phyloP scores from a whole-genome alignment of 2,329 filamentous ascomycete species.

The Penicillium sp. region DNA sequence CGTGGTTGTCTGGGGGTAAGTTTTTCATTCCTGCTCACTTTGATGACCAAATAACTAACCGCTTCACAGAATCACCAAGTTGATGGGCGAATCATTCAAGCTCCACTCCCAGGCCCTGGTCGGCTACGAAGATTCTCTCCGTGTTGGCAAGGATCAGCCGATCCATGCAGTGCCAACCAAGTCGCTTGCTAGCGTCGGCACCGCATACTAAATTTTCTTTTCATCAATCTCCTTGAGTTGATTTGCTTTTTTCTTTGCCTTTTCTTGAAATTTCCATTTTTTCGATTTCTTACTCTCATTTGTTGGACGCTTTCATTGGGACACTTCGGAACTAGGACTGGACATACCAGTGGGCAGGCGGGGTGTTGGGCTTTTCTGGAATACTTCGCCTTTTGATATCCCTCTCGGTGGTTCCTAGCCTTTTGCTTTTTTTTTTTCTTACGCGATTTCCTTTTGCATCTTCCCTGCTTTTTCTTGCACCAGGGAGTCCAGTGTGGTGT shows the following conservation, averaged over 20 bases:
- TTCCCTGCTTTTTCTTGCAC: conserved; percentile 36
- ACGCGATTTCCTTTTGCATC: conserved; percentile 31
- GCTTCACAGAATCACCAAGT: conserved; percentile 56
- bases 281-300: conserved; percentile 35
- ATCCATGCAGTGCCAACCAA: conserved; percentile 47
- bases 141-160: conserved; percentile 42
- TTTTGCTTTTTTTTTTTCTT: conserved; percentile 27
- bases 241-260: conserved; percentile 20
- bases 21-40: conserved; percentile 31
- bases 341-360: conserved; percentile 36
- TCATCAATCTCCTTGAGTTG: conserved; percentile 22
- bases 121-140: conserved; percentile 75
- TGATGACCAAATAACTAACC: conserved; percentile 11
- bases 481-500: conserved; percentile 49
- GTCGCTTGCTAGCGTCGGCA: conserved; percentile 45
- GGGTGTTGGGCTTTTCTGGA: conserved; percentile 33
- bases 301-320: conserved; percentile 43
- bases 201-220: conserved; percentile 39
- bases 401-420: conserved; percentile 36
- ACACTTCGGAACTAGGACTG: conserved; percentile 40
- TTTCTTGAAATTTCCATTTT: conserved; percentile 30
- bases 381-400: conserved; percentile 32
- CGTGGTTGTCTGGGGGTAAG: conserved; percentile 99
- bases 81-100: conserved; percentile 98
- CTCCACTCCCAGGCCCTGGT: conserved; percentile 91